phyloP scores from a whole-genome alignment of 2,329 filamentous ascomycete genomes.

The Monosporascus sp. region DNA sequence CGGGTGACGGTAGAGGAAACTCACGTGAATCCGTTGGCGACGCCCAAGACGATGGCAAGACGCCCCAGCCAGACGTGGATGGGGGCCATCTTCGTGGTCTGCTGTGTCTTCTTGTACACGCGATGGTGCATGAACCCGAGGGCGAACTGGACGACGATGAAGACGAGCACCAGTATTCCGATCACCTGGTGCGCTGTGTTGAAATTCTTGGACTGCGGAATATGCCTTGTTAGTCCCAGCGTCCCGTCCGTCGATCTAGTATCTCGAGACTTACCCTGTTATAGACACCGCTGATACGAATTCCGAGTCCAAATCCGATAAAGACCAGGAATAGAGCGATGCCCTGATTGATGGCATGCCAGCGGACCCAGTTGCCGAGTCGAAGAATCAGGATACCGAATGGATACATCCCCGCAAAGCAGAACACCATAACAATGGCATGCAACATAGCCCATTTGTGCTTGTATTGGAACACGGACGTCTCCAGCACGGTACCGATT shows the following conservation, averaged over 20 bases:
- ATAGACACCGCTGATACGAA: conserved; percentile 48
- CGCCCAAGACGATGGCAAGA: conserved; percentile 45
- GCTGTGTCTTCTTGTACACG: conserved; percentile 44
- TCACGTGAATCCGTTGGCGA: conserved; percentile 53
- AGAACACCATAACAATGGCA: conserved; percentile 49
- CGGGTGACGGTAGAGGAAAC: conserved; percentile 15
- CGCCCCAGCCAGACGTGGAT: conserved; percentile 56
- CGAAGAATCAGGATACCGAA: conserved; percentile 49
- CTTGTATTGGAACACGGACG: conserved; percentile 19
- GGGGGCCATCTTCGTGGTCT: conserved; percentile 44
- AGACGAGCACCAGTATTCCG: conserved; percentile 48
- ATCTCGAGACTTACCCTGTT: conserved; percentile 43
- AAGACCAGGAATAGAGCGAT: conserved; percentile 44
- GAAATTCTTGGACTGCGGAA: conserved; percentile 44
- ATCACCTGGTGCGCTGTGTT: conserved; percentile 53
- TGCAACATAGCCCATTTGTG: conserved; percentile 40
- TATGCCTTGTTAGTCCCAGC: conserved; percentile 4
- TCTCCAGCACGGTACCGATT: conserved; percentile 27
- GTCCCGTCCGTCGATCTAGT: not conserved
- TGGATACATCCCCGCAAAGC: conserved; percentile 51
- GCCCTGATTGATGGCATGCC: conserved; percentile 50
- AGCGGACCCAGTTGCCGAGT: conserved; percentile 44
- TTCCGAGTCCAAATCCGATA: conserved; percentile 45
- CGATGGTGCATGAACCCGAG: conserved; percentile 53
- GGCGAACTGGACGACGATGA: conserved; percentile 47